Evolutionary conservation across 1,284 basidiomycete species (phyloP).

Genomic region (Papiliotrema fonsecae): DNA sequence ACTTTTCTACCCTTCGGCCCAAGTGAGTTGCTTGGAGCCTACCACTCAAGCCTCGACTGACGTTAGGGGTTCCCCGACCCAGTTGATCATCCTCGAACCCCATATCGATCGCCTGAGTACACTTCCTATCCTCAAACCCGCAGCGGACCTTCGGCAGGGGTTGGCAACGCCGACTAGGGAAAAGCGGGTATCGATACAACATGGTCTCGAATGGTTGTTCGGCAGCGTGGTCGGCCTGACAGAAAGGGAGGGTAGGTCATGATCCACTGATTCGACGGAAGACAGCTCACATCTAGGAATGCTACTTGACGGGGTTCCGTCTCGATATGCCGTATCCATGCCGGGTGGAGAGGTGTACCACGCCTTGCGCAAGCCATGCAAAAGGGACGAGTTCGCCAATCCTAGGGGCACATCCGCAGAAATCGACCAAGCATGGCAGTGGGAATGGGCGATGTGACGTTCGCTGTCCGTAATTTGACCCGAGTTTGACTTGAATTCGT

Average conservation of each 20-base stretch:
- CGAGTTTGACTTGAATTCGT: too few species aligned
- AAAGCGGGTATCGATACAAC: constrained; percentile 20
- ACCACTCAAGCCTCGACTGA: background rate
- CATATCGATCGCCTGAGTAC: constrained; percentile 11
- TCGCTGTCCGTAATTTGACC: background rate
- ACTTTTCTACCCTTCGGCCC: constrained; percentile 17
- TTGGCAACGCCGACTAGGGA: constrained; percentile 15
- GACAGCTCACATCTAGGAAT: background rate
- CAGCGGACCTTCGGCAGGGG: background rate
- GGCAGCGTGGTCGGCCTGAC: constrained; percentile 19
- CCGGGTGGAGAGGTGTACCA: constrained; percentile 2
- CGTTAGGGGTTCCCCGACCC: constrained; percentile 10
- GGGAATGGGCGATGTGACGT: constrained; percentile 15
- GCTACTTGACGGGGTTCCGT: background rate
- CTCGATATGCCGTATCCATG: background rate
- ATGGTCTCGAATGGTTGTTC: constrained; percentile 26
- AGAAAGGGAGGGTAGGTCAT: constrained; percentile 7
- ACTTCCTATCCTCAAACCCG: constrained; percentile 25
- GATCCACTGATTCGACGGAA: background rate
- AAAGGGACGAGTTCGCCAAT: constrained; percentile 5
- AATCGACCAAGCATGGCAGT: constrained; percentile 11
- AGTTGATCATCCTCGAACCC: constrained; percentile 37
- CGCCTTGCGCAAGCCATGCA: constrained; percentile 4
- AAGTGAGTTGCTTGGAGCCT: constrained; percentile 10
- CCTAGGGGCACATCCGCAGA: constrained; percentile 12